Percentiles rank a stretch among this genome's conserved stretches.
Evolutionary conservation across 805 yeast genomes (phyloP).

Genomic region (Ogataea pini): DNA sequence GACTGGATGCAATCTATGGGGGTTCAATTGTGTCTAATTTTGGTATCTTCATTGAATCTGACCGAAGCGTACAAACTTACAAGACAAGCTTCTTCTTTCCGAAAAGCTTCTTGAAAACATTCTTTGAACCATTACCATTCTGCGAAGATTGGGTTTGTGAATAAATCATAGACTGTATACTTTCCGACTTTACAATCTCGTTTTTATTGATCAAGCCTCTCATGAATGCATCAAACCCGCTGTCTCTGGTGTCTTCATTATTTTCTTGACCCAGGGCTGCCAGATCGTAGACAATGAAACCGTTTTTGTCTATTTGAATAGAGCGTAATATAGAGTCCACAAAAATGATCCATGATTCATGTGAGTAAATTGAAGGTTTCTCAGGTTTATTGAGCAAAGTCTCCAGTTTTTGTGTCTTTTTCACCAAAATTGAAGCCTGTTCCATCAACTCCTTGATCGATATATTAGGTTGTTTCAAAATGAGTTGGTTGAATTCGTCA

Average conservation of each 20-base stretch:
- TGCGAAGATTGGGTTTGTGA: slow-evolving; percentile 3
- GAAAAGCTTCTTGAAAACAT: slow-evolving; percentile 26
- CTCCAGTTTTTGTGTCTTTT: slow-evolving; percentile 23
- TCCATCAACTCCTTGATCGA: slow-evolving; percentile 27
- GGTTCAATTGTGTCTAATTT: no score
- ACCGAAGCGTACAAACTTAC: no score
- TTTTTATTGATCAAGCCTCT: slow-evolving; percentile 12
- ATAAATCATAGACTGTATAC: slow-evolving; percentile 20
- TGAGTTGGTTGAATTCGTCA: slow-evolving; percentile 28
- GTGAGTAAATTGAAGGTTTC: slow-evolving; percentile 23
- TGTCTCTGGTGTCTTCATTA: background rate
- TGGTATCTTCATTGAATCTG: no score
- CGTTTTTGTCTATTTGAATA: slow-evolving; percentile 18
- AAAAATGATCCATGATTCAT: slow-evolving; percentile 25
- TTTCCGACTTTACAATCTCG: slow-evolving; percentile 18
- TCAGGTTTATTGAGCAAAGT: slow-evolving; percentile 24
- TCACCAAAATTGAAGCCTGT: slow-evolving; percentile 29
- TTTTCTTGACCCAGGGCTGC: slow-evolving; percentile 6
- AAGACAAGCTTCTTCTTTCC: slow-evolving; percentile 12
- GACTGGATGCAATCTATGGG: no score
- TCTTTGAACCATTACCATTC: slow-evolving; percentile 13
- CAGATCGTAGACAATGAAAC: slow-evolving; percentile 21
- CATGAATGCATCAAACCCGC: slow-evolving; percentile 20
- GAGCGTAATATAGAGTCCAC: slow-evolving; percentile 17
- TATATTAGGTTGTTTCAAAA: slow-evolving; percentile 23